Evolutionary conservation across 1,284 basidiomycete genomes (phyloP).

Genomic region (Trametes hirsuta): DNA sequence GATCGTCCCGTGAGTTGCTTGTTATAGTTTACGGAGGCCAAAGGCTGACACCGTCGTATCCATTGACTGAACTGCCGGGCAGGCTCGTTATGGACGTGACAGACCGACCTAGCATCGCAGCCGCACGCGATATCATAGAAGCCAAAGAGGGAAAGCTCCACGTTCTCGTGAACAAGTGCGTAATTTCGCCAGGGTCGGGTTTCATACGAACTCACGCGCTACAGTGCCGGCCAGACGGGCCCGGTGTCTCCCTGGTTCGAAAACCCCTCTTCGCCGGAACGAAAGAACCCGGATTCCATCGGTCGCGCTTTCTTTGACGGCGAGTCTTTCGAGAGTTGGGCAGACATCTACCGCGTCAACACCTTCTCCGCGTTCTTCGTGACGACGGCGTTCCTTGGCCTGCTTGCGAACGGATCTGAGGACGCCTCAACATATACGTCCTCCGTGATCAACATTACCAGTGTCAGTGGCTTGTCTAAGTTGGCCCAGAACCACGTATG

Average conservation of each 20-base stretch:
- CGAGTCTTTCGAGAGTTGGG: conserved; percentile 67
- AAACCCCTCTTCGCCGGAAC: conserved; percentile 56
- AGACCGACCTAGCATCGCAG: conserved; percentile 64
- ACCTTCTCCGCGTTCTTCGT: conserved; percentile 75
- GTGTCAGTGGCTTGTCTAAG: conserved; percentile 72
- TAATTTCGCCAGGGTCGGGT: conserved; percentile 40
- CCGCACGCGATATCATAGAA: conserved; percentile 55
- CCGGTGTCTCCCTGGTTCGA: conserved; percentile 63
- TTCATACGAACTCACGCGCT: not conserved
- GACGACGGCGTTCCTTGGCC: conserved; percentile 73
- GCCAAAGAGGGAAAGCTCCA: conserved; percentile 72
- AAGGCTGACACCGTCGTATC: not conserved
- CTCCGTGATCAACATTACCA: conserved; percentile 75
- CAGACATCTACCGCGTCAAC: conserved; percentile 63
- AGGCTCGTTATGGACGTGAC: conserved; percentile 76
- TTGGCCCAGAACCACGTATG: conserved; percentile 74
- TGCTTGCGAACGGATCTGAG: conserved; percentile 71
- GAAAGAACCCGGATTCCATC: conserved; percentile 62
- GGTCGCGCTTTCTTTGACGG: conserved; percentile 68
- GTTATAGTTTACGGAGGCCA: not conserved
- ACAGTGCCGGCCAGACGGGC: conserved; percentile 73
- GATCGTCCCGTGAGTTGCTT: conserved; percentile 53
- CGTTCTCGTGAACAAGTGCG: conserved; percentile 81
- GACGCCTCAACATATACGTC: conserved; percentile 60
- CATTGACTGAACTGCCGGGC: not conserved